phyloP scores from a whole-genome alignment of 2,329 filamentous ascomycete species.

The Coniochaeta ligniaria region DNA sequence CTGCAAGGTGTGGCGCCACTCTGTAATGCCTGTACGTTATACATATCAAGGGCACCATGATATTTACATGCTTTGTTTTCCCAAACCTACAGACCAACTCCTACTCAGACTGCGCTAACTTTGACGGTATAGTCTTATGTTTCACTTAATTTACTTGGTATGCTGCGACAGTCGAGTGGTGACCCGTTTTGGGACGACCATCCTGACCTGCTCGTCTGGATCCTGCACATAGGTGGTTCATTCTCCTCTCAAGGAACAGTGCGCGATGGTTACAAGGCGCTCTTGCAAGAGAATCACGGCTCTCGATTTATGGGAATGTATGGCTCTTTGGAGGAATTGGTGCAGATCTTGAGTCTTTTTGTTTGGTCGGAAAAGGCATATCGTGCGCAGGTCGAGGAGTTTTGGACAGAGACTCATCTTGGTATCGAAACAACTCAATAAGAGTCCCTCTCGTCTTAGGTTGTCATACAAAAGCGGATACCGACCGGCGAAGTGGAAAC shows the following conservation, averaged over 20 bases:
- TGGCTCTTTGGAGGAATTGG: constrained; percentile 23
- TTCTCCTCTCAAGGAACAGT: constrained; percentile 22
- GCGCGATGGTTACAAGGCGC: constrained; percentile 19
- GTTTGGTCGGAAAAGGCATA: constrained; percentile 24
- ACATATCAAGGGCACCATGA: neutral
- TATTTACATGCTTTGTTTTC: neutral
- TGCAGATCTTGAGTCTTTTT: constrained; percentile 24
- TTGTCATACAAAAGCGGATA: too few relatives aligned
- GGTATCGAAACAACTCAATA: too few relatives aligned
- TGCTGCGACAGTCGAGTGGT: constrained; percentile 18
- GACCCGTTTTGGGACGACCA: constrained; percentile 22
- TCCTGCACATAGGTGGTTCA: constrained; percentile 28
- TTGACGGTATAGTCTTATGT: constrained; percentile 19
- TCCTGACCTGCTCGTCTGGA: constrained; percentile 26
- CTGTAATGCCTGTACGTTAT: constrained; percentile 28
- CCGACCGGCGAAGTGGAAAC: too few relatives aligned
- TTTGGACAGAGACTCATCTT: neutral
- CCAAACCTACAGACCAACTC: too few relatives aligned
- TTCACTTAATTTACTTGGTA: constrained; percentile 22
- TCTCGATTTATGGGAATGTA: constrained; percentile 10
- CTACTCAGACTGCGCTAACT: too few relatives aligned
- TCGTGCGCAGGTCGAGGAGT: neutral
- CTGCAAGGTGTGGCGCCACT: constrained; percentile 30
- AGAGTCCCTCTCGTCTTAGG: too few relatives aligned
- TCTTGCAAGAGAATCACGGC: constrained; percentile 14